phyloP scores from a whole-genome alignment of 2,329 filamentous ascomycete genomes.

The Annulohypoxylon truncatum region DNA sequence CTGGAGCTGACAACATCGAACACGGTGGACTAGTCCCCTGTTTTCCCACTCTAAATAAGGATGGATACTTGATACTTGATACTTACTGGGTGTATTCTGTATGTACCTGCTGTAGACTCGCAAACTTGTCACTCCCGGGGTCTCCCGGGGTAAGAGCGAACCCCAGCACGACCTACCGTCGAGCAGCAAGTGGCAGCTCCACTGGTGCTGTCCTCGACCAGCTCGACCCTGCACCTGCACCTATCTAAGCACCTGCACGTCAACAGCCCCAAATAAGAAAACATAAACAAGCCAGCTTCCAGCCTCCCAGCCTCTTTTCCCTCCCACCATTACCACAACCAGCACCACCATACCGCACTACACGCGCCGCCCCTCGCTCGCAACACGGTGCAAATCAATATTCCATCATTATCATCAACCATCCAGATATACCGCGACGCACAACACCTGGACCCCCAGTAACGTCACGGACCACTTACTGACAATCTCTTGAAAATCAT shows the following conservation, averaged over 20 bases:
- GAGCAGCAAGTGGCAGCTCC: neutral
- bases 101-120: neutral
- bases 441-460: constrained; percentile 22
- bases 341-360: constrained; percentile 15
- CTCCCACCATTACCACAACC: constrained; percentile 15
- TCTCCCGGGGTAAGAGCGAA: constrained; percentile 4
- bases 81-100: no score
- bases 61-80: neutral
- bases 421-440: constrained; percentile 7
- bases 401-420: constrained; percentile 14
- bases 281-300: constrained; percentile 51
- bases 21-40: constrained; percentile 19
- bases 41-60: constrained; percentile 2
- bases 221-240: constrained; percentile 11
- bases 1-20: constrained; percentile 21
- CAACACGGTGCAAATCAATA: constrained; percentile 30
- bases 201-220: neutral
- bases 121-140: neutral
- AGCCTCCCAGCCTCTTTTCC: constrained; percentile 19
- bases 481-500: constrained; percentile 39
- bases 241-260: constrained; percentile 26
- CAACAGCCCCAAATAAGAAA: constrained; percentile 43
- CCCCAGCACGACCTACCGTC: neutral
- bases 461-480: constrained; percentile 41
- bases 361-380: constrained; percentile 38